Percentiles rank a stretch among this genome's conserved stretches.
phyloP scores from a whole-genome alignment of 2,329 filamentous ascomycete species.

The Apiospora koreana region DNA sequence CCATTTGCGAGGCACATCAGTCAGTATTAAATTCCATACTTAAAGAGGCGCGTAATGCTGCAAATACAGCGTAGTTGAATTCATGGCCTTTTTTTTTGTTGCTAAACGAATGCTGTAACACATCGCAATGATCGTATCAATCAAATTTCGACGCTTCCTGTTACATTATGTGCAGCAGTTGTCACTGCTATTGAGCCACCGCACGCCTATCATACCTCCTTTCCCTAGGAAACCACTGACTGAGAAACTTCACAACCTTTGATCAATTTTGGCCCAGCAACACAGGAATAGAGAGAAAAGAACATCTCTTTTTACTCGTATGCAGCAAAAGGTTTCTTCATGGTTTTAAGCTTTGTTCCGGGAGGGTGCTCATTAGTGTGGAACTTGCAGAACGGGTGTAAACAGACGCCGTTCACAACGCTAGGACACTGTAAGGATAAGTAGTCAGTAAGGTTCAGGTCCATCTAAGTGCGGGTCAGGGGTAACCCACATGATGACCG shows the following conservation, averaged over 20 bases:
- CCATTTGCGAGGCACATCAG: not conserved
- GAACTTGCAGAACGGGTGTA: constrained; percentile 59
- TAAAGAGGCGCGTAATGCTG: not conserved
- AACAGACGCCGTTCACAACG: constrained; percentile 51
- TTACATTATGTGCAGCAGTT: not conserved
- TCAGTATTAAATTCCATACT: not conserved
- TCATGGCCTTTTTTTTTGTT: not conserved
- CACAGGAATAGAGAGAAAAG: not conserved
- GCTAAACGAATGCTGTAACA: constrained; percentile 2
- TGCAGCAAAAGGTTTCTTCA: constrained; percentile 13
- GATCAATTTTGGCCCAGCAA: not conserved
- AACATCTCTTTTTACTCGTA: constrained; percentile 3
- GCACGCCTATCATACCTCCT: not conserved
- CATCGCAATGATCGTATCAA: not conserved
- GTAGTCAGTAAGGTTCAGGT: constrained; percentile 20
- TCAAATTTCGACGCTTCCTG: not conserved
- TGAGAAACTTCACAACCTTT: not conserved
- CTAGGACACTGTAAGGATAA: constrained; percentile 49
- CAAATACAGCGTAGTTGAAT: not conserved
- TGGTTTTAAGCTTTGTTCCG: constrained; percentile 49
- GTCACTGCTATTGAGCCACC: not conserved
- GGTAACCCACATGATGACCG: constrained; percentile 57
- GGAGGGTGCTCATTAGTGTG: constrained; percentile 54
- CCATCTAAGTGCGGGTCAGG: not conserved
- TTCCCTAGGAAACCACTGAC: not conserved